Conservation (phyloP, 2,329 filamentous ascomycete species). For the Penicillium corylophilum region DNA sequence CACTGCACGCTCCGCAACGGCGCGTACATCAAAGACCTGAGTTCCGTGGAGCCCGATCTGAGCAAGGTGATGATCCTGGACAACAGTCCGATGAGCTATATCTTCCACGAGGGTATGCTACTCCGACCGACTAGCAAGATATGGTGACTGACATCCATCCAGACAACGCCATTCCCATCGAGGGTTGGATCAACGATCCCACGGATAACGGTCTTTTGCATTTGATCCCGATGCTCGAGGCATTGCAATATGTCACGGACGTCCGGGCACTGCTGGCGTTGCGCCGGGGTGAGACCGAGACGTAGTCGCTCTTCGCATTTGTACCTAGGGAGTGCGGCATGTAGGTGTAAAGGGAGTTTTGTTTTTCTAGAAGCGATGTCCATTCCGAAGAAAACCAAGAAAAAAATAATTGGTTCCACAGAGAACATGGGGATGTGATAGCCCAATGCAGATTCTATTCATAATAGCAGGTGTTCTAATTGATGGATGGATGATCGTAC, state of each 20-base stretch:
- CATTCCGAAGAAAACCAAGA: constrained; percentile 4
- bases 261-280: constrained; percentile 87
- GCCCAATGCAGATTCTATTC: background rate
- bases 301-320: constrained; percentile 21
- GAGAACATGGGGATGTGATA: constrained; percentile 6
- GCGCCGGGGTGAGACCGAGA: constrained; percentile 70
- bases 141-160: constrained; percentile 11
- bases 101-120: constrained; percentile 88
- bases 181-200: constrained; percentile 98
- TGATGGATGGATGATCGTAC: background rate
- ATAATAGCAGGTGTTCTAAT: background rate
- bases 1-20: constrained; percentile 95
- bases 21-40: constrained; percentile 97
- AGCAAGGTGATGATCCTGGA: constrained; percentile 99
- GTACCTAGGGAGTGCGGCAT: constrained; percentile 15
- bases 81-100: constrained; percentile 96
- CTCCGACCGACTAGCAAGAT: background rate
- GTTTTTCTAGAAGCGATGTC: constrained; percentile 9
- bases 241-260: constrained; percentile 93
- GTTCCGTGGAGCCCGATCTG: constrained; percentile 91
- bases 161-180: constrained; percentile 99
- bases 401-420: constrained; percentile 4
- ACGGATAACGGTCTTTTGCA: constrained; percentile 95
- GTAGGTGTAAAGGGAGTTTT: constrained; percentile 23
- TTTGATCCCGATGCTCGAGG: constrained; percentile 87